A percentile compares a stretch with the other conserved stretches of the same genome.
Conservation (phyloP, 139 green algal genomes). For the Coelastrella sp. region DNA sequence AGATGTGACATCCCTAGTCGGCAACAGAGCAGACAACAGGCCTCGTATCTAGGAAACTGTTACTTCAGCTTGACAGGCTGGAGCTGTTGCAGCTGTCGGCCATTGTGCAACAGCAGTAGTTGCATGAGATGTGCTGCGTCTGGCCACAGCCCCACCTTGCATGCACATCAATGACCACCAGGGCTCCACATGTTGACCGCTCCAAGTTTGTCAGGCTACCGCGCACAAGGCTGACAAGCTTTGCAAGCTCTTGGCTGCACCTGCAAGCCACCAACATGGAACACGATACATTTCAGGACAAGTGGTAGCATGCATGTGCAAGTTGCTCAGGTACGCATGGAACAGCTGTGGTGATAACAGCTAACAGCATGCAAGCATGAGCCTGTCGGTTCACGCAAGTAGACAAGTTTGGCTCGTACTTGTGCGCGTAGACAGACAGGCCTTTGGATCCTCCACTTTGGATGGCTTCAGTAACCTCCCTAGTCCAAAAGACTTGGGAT, state of each 20-base stretch:
- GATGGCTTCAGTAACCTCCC: constrained; percentile 80
- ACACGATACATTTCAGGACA: not conserved
- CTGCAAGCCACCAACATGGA: not conserved
- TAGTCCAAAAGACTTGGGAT: constrained; percentile 85
- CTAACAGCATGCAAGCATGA: not conserved
- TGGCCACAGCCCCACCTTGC: constrained; percentile 43
- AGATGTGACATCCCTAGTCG: constrained; percentile 56
- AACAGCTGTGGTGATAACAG: not conserved
- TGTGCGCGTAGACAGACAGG: constrained; percentile 68
- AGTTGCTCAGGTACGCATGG: not conserved
- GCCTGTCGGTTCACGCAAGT: not conserved
- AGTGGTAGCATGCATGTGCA: not conserved
- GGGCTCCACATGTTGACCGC: constrained; percentile 69
- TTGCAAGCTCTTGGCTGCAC: constrained; percentile 52
- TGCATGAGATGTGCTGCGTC: not conserved
- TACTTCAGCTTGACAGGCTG: too few relatives aligned
- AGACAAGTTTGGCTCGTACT: constrained; percentile 43
- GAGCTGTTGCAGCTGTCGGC: too few relatives aligned
- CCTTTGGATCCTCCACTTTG: constrained; percentile 66
- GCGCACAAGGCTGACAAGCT: constrained; percentile 65
- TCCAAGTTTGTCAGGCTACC: constrained; percentile 59
- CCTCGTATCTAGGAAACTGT: too few relatives aligned
- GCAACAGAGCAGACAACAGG: not conserved
- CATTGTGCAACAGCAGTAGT: too few relatives aligned
- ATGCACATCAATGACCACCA: constrained; percentile 89